phyloP scores from a whole-genome alignment of 768 basidiomycete species.

The Lyophyllum semitale region DNA sequence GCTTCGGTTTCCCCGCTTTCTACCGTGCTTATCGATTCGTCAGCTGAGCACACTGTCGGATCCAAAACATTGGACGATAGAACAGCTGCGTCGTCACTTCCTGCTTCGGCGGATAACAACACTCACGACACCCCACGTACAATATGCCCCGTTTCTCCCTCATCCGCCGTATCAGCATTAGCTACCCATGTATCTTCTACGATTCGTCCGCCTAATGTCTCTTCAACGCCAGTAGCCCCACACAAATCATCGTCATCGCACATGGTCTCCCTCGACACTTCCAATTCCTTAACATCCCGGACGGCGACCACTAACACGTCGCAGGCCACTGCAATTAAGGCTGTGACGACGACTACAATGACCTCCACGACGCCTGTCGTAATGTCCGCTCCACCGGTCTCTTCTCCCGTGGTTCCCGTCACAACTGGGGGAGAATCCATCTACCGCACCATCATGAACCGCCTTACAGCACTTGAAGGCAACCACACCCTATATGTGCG shows the following conservation, averaged over 20 bases:
- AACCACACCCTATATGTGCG: constrained; percentile 83
- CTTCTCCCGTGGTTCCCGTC: constrained; percentile 20
- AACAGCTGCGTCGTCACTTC: background rate
- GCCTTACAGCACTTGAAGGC: constrained; percentile 79
- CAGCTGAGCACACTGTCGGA: background rate
- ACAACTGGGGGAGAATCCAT: constrained; percentile 80
- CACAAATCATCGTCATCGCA: background rate
- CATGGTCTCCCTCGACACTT: background rate
- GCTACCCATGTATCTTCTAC: background rate
- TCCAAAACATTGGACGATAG: background rate
- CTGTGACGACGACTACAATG: constrained; percentile 6
- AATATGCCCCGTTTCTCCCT: background rate
- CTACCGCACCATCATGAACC: constrained; percentile 95
- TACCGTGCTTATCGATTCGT: background rate
- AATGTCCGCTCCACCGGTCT: constrained; percentile 11
- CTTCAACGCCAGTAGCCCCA: background rate
- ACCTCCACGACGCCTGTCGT: background rate
- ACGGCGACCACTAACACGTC: background rate
- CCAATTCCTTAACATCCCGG: background rate
- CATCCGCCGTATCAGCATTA: background rate
- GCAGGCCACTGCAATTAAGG: background rate
- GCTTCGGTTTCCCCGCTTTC: background rate
- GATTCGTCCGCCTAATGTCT: background rate
- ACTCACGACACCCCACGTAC: background rate
- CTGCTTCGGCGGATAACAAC: background rate